Evolutionary conservation across 1,284 basidiomycete species (phyloP), one percentile per base, ranked within the genome.

Genomic region (Ceratobasidium sp.): DNA sequence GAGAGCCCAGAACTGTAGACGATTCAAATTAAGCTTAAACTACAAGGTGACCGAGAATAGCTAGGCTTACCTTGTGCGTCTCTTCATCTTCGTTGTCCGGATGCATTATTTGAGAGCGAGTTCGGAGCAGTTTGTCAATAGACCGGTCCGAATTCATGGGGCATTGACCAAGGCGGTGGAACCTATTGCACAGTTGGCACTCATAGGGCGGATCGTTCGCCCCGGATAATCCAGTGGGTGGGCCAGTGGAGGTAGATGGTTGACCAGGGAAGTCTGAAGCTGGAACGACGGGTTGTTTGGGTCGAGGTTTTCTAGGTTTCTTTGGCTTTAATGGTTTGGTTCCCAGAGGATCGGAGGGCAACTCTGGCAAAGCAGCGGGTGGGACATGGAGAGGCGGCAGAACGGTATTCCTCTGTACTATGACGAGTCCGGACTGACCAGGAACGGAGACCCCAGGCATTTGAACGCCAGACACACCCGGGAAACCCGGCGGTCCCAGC

Each of bases 231-330:
- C 38, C 42, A 61, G 21, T 3, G 23, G 42, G 23, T 18, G 53
- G 28, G 23, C 25, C 33, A 42, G 40, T n/a, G 8, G 40, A 9
- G 11, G 21, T 25, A 12, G 48, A 33, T 9, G 61, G 46, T 23
- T 33, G 40, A 18, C 44, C 46, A 8, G 18, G 7, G 9, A 28
- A 21, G 40, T 44, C 18, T 7, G 42, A 23, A 16, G 3, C 38
- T 25, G 59, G 59, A 28, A 51, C 40, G 21, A 18, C 33, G 23
- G 56, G 18, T 14, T 30, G 21, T 11, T 56, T 40, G 11, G 38
- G 25, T 59, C 54, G 38, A 16, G 66, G 54, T 16, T 69, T 69
- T 28, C 40, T 69, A 7, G 63, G 63, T 23, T 69, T 69, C 53
- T 69, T 69, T 1, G 53, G 38, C 54, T 46, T 69, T 30, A 42